phyloP scores from a whole-genome alignment of 306 rosid genomes.

The Begonia peltatifolia region DNA sequence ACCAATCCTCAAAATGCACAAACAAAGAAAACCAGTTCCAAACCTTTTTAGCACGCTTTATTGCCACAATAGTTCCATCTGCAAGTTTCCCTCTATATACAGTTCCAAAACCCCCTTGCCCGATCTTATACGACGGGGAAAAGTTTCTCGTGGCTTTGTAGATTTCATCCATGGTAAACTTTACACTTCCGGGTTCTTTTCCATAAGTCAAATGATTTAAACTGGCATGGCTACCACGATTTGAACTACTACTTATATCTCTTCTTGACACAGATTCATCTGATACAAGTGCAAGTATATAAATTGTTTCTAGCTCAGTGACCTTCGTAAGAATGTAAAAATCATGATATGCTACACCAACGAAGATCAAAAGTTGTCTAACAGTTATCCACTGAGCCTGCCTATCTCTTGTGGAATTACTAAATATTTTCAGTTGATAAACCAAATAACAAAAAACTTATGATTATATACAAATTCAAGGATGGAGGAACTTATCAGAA shows the following conservation, averaged over 20 bases:
- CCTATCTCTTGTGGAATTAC: too few species aligned
- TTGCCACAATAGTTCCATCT: conserved; percentile 62
- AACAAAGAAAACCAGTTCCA: not conserved
- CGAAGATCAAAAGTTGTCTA: not conserved
- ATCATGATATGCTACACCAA: conserved; percentile 4
- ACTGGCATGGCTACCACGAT: conserved; percentile 18
- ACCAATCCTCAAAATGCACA: not conserved
- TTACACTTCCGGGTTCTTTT: conserved; percentile 40
- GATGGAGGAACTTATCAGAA: not conserved
- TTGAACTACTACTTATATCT: conserved; percentile 30
- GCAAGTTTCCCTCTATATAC: conserved; percentile 68
- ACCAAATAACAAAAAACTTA: too few species aligned
- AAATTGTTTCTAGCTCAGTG: not conserved
- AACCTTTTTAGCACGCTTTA: conserved; percentile 97
- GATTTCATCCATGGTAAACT: conserved; percentile 60
- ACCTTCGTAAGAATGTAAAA: not conserved
- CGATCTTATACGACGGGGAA: conserved; percentile 70
- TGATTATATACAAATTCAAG: too few species aligned
- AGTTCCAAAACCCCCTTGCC: conserved; percentile 95
- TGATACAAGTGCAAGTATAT: conserved; percentile 28
- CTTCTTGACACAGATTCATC: conserved; percentile 30
- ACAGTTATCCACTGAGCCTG: too few species aligned
- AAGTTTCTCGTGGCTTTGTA: conserved; percentile 59
- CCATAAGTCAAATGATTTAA: conserved; percentile 23
- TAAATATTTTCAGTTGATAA: too few species aligned